phyloP scores from a whole-genome alignment of 2,329 filamentous ascomycete genomes.

The Herpotrichia juniperi region DNA sequence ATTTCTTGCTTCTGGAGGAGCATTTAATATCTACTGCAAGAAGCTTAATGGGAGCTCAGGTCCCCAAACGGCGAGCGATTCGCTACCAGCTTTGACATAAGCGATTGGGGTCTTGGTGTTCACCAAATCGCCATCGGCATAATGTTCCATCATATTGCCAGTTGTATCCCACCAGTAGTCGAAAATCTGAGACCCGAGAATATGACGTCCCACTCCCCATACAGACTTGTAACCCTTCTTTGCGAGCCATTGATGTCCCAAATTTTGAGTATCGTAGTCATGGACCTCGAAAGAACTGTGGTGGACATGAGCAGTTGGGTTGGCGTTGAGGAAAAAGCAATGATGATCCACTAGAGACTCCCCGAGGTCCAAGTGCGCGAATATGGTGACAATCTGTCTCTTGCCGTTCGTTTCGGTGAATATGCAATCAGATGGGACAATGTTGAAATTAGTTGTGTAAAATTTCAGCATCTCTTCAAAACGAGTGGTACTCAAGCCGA shows the following conservation, averaged over 20 bases:
- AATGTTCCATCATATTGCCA: slow-evolving; percentile 68
- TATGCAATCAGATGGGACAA: slow-evolving; percentile 49
- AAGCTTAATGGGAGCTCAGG: slow-evolving; percentile 38
- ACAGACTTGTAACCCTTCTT: slow-evolving; percentile 65
- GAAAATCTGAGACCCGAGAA: slow-evolving; percentile 72
- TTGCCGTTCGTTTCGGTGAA: slow-evolving; percentile 21
- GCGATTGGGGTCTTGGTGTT: slow-evolving; percentile 51
- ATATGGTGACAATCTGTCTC: slow-evolving; percentile 48
- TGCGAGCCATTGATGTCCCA: slow-evolving; percentile 70
- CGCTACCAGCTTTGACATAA: slow-evolving; percentile 30
- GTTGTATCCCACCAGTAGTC: slow-evolving; percentile 69
- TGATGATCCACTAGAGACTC: slow-evolving; percentile 58
- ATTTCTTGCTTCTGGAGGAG: too few species aligned
- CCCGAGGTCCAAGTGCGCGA: slow-evolving; percentile 59
- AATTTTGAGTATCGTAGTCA: slow-evolving; percentile 70
- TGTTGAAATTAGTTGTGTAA: slow-evolving; percentile 50
- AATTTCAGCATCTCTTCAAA: slow-evolving; percentile 43
- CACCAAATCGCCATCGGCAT: slow-evolving; percentile 70
- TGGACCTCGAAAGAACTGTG: slow-evolving; percentile 71
- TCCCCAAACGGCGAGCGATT: slow-evolving; percentile 44
- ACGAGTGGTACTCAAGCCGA: slow-evolving; percentile 38
- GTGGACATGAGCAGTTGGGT: slow-evolving; percentile 56
- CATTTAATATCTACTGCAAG: too few species aligned
- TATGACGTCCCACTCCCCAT: slow-evolving; percentile 72
- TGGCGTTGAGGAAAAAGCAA: slow-evolving; percentile 51